phyloP scores from a whole-genome alignment of 2,329 filamentous ascomycete species.

The Acrocalymma vagum region DNA sequence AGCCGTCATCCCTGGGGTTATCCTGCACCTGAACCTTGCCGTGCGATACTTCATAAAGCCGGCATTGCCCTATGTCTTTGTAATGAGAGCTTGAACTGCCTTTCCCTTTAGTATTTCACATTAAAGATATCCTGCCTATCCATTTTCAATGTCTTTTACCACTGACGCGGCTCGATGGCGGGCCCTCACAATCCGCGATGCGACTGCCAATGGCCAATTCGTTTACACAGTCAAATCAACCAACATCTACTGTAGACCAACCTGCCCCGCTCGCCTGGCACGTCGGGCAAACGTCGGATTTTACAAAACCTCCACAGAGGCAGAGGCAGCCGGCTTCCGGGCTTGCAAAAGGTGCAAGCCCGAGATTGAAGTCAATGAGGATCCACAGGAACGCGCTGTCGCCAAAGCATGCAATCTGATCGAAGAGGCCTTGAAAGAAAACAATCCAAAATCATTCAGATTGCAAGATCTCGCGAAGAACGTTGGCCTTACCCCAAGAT shows the following conservation, averaged over 20 bases:
- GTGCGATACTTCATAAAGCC: too few relatives aligned
- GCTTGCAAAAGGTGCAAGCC: conserved; percentile 68
- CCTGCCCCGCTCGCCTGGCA: conserved; percentile 67
- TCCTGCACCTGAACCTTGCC: too few relatives aligned
- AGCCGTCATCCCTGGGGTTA: too few relatives aligned
- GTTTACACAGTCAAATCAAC: conserved; percentile 67
- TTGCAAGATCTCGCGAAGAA: conserved; percentile 59
- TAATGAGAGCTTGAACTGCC: too few relatives aligned
- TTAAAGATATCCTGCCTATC: background rate
- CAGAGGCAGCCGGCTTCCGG: conserved; percentile 60
- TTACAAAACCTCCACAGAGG: conserved; percentile 56
- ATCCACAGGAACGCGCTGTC: conserved; percentile 57
- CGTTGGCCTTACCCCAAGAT: conserved; percentile 64
- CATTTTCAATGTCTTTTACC: conserved; percentile 32
- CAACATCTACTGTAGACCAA: conserved; percentile 68
- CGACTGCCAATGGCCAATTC: conserved; percentile 55
- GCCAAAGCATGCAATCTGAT: conserved; percentile 46
- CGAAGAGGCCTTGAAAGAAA: conserved; percentile 28
- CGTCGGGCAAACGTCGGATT: conserved; percentile 66
- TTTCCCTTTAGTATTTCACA: too few relatives aligned
- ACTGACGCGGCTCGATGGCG: conserved; percentile 46
- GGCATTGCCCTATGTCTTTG: background rate
- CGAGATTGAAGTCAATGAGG: conserved; percentile 41
- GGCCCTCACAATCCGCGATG: conserved; percentile 56
- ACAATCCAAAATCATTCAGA: conserved; percentile 34